These are phyloP conservation scores for Gaeumannomyces sp. DNA, from an alignment of 2,329 filamentous ascomycete species.

Conservation along the genomic window DNA sequence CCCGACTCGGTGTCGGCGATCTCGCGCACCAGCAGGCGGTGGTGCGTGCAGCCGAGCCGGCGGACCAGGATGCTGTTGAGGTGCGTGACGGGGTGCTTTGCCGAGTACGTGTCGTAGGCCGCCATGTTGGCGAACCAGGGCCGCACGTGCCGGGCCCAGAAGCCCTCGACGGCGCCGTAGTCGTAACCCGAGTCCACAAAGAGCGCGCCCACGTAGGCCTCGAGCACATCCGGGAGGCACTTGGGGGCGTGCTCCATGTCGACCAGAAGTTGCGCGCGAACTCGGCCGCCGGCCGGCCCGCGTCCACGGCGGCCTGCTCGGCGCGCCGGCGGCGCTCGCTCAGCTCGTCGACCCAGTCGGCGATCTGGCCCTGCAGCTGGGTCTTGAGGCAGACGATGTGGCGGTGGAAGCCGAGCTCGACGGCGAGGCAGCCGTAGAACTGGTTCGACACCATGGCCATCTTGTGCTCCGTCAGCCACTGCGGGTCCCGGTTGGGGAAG, in stretches of 20 bases:
- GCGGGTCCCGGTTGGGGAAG: slow-evolving; percentile 76
- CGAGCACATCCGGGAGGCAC: slow-evolving; percentile 75
- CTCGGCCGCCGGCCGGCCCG: slow-evolving; percentile 28
- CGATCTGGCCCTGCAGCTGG: slow-evolving; percentile 37
- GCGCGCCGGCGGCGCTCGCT: slow-evolving; percentile 31
- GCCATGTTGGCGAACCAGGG: slow-evolving; percentile 78
- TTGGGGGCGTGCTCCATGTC: slow-evolving; percentile 61
- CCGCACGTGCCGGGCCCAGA: slow-evolving; percentile 69
- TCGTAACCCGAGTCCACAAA: slow-evolving; percentile 86
- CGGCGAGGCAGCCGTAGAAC: slow-evolving; percentile 77
- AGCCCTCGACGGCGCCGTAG: slow-evolving; percentile 64
- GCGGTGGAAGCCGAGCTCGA: slow-evolving; percentile 69
- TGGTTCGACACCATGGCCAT: slow-evolving; percentile 99
- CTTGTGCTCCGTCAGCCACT: slow-evolving; percentile 98
- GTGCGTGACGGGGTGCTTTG: slow-evolving; percentile 75
- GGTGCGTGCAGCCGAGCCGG: slow-evolving; percentile 58
- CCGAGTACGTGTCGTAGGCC: slow-evolving; percentile 81
- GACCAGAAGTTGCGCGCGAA: slow-evolving; percentile 62
- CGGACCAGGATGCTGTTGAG: slow-evolving; percentile 58
- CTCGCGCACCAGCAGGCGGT: slow-evolving; percentile 49
- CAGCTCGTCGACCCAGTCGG: slow-evolving; percentile 53
- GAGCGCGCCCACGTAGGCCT: slow-evolving; percentile 82
- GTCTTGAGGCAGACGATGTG: slow-evolving; percentile 56
- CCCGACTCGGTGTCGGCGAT: slow-evolving; percentile 30
- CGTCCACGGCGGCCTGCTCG: slow-evolving; percentile 25